Evolutionary conservation across 306 rosid species (phyloP).

Genomic region (Vicia sativa): DNA sequence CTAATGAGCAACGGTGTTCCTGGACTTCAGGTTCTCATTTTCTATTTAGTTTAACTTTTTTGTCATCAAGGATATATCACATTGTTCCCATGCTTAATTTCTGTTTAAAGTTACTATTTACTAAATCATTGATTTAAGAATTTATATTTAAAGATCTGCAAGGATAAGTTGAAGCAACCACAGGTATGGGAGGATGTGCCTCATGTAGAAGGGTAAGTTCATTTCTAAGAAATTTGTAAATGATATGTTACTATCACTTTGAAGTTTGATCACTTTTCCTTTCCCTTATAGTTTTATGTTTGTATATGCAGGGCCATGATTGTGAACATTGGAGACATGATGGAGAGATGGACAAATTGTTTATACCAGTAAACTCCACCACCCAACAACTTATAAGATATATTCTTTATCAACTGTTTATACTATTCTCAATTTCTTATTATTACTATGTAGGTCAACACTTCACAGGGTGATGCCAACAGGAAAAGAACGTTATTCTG

Average conservation of each 20-base stretch:
- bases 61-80: not conserved
- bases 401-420: conserved; percentile 2
- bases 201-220: conserved; percentile 77
- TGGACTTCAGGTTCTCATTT: conserved; percentile 75
- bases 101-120: conserved; percentile 24
- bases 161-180: conserved; percentile 70
- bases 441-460: conserved; percentile 63
- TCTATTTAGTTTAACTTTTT: not conserved
- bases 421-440: conserved; percentile 31
- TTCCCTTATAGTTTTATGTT: not conserved
- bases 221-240: conserved; percentile 2
- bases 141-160: conserved; percentile 61
- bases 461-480: conserved; percentile 80
- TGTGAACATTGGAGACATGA: conserved; percentile 87
- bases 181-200: conserved; percentile 78
- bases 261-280: conserved; percentile 1
- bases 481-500: conserved; percentile 85
- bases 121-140: conserved; percentile 11
- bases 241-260: conserved; percentile 6
- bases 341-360: conserved; percentile 96
- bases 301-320: conserved; percentile 67
- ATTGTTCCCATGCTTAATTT: not conserved
- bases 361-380: conserved; percentile 62
- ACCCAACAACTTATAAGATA: conserved; percentile 21
- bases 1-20: conserved; percentile 68